Conservation (phyloP, 2,329 filamentous ascomycete genomes). For the Xylogone sp. region DNA sequence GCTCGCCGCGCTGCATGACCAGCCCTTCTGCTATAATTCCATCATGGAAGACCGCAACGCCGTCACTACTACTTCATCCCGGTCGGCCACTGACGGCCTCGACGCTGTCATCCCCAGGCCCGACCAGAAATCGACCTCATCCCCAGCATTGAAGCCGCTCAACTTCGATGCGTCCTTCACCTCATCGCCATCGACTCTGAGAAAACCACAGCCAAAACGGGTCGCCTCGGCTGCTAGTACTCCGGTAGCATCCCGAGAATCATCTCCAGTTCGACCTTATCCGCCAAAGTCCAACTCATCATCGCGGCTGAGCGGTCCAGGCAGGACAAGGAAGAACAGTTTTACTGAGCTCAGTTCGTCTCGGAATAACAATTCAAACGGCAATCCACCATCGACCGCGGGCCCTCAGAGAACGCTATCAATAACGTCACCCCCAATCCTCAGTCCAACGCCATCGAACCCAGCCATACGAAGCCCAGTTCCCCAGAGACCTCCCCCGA, state of each 20-base stretch:
- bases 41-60: background rate
- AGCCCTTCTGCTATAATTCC: background rate
- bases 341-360: conserved; percentile 60
- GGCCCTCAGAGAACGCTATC: conserved; percentile 66
- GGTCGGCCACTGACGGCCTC: background rate
- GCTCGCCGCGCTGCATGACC: background rate
- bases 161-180: conserved; percentile 13
- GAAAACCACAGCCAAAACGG: conserved; percentile 20
- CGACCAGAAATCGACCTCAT: background rate
- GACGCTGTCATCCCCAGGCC: background rate
- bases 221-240: conserved; percentile 37
- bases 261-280: conserved; percentile 35
- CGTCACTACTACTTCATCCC: background rate
- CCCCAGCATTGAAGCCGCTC: background rate
- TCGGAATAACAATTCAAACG: conserved; percentile 41
- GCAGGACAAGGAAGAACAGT: conserved; percentile 63
- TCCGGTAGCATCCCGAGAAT: conserved; percentile 43
- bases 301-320: conserved; percentile 27
- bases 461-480: conserved; percentile 55
- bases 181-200: conserved; percentile 17
- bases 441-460: conserved; percentile 60
- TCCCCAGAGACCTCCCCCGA: conserved; percentile 56
- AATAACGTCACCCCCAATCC: conserved; percentile 61
- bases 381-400: conserved; percentile 56
- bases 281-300: conserved; percentile 18